Percentiles rank a stretch among this genome's conserved stretches.
Evolutionary conservation across 495 filamentous ascomycete genomes (phyloP).

Genomic region (Thermochaetoides thermophila): DNA sequence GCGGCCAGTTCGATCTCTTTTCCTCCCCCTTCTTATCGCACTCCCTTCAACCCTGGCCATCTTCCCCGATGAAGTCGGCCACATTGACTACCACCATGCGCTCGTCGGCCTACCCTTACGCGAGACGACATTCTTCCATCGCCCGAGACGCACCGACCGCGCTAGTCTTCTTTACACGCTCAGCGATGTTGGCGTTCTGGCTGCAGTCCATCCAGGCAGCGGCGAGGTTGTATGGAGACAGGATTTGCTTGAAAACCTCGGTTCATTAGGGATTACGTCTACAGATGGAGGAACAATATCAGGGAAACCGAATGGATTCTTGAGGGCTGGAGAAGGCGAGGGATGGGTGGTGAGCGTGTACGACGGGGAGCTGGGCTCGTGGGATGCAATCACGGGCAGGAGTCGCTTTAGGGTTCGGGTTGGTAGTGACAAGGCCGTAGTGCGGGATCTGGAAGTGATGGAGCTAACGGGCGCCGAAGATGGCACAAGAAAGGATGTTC

Average conservation of each 20-base stretch:
- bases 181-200: constrained; percentile 64
- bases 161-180: constrained; percentile 86
- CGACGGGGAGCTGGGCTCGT: constrained; percentile 54
- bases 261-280: constrained; percentile 23
- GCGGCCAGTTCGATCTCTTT: constrained; percentile 7
- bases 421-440: constrained; percentile 22
- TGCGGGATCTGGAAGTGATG: constrained; percentile 67
- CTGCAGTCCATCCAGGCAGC: constrained; percentile 77
- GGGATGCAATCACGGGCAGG: constrained; percentile 70
- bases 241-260: constrained; percentile 8
- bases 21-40: constrained; percentile 25
- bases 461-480: constrained; percentile 46
- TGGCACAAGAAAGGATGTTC: constrained; percentile 48
- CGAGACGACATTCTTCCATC: constrained; percentile 88
- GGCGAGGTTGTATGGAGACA: constrained; percentile 82
- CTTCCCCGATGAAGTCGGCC: constrained; percentile 79
- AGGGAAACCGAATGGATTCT: constrained; percentile 25
- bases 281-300: constrained; percentile 15
- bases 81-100: constrained; percentile 84
- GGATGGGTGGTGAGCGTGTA: constrained; percentile 57
- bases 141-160: constrained; percentile 61
- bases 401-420: constrained; percentile 56
- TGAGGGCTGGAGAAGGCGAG: constrained; percentile 59
- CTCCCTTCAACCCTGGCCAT: constrained; percentile 54
- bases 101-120: constrained; percentile 69